phyloP scores from a whole-genome alignment of 345 rosid genomes.

The Arabis hirsuta region DNA sequence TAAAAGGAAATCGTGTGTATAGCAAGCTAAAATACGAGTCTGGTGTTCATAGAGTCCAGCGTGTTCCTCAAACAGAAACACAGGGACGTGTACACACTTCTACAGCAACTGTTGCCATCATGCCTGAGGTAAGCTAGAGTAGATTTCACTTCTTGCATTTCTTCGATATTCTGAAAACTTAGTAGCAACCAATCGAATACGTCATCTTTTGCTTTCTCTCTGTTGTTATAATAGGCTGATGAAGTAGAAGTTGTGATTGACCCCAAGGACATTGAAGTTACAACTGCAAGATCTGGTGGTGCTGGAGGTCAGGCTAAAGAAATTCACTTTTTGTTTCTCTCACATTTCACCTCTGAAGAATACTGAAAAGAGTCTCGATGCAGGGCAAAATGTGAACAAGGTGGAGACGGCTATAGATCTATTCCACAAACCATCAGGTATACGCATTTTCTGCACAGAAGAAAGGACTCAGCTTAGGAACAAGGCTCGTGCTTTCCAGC shows the following conservation, averaged over 20 bases:
- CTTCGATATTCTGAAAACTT: conserved; percentile 6
- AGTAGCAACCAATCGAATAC: neutral
- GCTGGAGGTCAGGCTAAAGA: conserved; percentile 74
- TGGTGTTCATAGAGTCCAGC: conserved; percentile 96
- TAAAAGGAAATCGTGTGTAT: conserved; percentile 83
- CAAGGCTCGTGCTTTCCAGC: conserved; percentile 80
- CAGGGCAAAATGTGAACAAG: conserved; percentile 98
- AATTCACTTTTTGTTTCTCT: conserved; percentile 21
- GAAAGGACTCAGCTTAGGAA: conserved; percentile 90
- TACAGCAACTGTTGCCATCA: conserved; percentile 97
- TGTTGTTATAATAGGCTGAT: conserved; percentile 62
- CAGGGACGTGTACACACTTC: conserved; percentile 97
- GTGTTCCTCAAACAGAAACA: conserved; percentile 96
- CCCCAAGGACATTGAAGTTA: conserved; percentile 92
- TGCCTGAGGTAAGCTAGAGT: conserved; percentile 76
- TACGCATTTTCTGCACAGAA: conserved; percentile 95
- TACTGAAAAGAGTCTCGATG: conserved; percentile 34
- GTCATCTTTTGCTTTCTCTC: conserved; percentile 11
- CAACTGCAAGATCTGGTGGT: conserved; percentile 96
- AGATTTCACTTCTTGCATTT: conserved; percentile 18
- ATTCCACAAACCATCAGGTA: conserved; percentile 90
- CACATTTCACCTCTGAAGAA: conserved; percentile 8
- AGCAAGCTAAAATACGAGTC: conserved; percentile 95
- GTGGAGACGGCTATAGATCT: conserved; percentile 98
- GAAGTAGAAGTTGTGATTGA: conserved; percentile 97